Conservation (phyloP, 805 yeast genomes). For the Candida ortonii region DNA sequence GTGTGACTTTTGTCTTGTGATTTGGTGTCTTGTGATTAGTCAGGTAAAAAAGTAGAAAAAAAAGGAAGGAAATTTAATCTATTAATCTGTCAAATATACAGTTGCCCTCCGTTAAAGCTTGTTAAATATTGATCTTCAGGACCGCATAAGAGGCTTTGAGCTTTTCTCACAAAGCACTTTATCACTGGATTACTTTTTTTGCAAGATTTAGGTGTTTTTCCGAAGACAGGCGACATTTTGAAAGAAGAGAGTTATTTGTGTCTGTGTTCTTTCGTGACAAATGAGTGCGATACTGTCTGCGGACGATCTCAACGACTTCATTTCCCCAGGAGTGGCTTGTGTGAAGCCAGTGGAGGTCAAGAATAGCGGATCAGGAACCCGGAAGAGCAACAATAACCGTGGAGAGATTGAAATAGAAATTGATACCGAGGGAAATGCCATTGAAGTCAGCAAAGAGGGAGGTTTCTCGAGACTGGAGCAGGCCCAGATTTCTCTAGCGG, state of each 20-base stretch:
- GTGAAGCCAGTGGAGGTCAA: slow-evolving; percentile 72
- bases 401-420: slow-evolving; percentile 53
- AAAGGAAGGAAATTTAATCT: background rate
- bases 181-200: too few species aligned
- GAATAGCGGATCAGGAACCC: slow-evolving; percentile 22
- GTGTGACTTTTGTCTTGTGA: too few species aligned
- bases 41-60: slow-evolving; percentile 9
- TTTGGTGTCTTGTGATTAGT: too few species aligned
- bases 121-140: too few species aligned
- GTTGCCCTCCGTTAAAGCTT: too few species aligned
- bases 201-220: too few species aligned
- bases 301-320: slow-evolving; percentile 91
- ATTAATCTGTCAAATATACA: too few species aligned
- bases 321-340: slow-evolving; percentile 92
- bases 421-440: slow-evolving; percentile 54
- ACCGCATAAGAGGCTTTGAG: too few species aligned
- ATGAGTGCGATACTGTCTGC: slow-evolving; percentile 90
- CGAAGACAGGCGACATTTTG: too few species aligned
- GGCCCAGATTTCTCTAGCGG: slow-evolving; percentile 86
- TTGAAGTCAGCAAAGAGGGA: slow-evolving; percentile 65
- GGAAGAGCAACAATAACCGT: slow-evolving; percentile 34
- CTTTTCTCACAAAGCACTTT: too few species aligned
- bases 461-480: slow-evolving; percentile 53
- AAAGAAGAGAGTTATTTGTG: too few species aligned
- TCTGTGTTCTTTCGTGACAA: background rate